A percentile compares a stretch with the other conserved stretches of the same genome.
Evolutionary conservation across 208 protist genomes (phyloP).

Genomic region (Naegleria gruberi): DNA sequence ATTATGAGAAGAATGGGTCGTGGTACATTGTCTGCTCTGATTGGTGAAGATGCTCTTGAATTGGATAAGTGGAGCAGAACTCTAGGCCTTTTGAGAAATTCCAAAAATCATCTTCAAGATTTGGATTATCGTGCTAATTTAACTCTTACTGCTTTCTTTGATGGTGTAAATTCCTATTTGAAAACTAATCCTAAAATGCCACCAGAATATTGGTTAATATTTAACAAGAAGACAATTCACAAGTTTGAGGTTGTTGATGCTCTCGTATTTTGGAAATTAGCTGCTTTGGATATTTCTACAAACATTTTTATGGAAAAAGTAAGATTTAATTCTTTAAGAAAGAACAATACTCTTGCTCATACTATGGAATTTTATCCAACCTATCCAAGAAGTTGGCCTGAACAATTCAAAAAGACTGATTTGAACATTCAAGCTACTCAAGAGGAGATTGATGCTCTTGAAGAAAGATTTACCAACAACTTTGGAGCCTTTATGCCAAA

Average conservation of each 20-base stretch:
- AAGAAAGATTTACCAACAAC: not conserved
- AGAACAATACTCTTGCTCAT: not conserved
- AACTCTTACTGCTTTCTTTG: not conserved
- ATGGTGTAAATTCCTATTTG: not conserved
- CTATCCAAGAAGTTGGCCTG: not conserved
- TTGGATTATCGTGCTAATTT: not conserved
- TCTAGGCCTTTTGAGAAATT: not conserved
- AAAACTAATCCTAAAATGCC: not conserved
- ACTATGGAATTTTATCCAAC: not conserved
- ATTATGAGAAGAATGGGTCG: not conserved
- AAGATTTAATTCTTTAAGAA: not conserved
- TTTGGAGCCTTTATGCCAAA: not conserved
- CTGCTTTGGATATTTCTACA: not conserved
- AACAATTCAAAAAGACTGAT: not conserved
- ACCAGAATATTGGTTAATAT: not conserved
- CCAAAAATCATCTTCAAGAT: not conserved
- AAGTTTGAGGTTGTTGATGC: not conserved
- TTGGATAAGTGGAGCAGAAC: not conserved
- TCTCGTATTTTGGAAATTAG: not conserved
- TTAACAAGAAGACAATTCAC: not conserved
- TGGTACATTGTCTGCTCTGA: not conserved
- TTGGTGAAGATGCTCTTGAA: slow-evolving; percentile 1
- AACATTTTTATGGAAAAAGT: not conserved
- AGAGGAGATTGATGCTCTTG: not conserved
- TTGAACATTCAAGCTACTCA: not conserved